A percentile compares a stretch with the other conserved stretches of the same genome.
Evolutionary conservation across 805 yeast genomes (phyloP).

Genomic region (Yarrowia sp.): DNA sequence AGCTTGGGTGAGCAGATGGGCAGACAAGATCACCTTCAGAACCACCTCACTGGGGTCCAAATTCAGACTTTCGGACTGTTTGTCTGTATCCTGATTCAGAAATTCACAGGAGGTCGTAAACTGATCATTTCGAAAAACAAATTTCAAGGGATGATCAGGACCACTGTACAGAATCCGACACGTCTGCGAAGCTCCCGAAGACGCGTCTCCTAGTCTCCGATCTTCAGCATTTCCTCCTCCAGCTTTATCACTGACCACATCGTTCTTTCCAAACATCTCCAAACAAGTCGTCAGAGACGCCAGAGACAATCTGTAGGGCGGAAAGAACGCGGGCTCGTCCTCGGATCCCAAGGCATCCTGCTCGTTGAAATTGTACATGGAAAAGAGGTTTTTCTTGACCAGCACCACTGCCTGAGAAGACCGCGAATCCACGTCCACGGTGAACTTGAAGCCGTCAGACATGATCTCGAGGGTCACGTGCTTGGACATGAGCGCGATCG

Average conservation of each 20-base stretch:
- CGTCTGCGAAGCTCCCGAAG: slow-evolving; percentile 42
- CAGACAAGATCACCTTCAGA: slow-evolving; percentile 61
- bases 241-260: slow-evolving; percentile 6
- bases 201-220: neutral
- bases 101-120: slow-evolving; percentile 66
- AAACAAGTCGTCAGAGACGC: slow-evolving; percentile 44
- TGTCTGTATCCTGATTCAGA: slow-evolving; percentile 54
- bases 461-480: slow-evolving; percentile 56
- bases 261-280: slow-evolving; percentile 43
- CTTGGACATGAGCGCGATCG: slow-evolving; percentile 54
- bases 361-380: slow-evolving; percentile 42
- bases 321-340: slow-evolving; percentile 20
- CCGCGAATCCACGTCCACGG: slow-evolving; percentile 50
- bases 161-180: slow-evolving; percentile 57
- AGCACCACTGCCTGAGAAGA: slow-evolving; percentile 45
- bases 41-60: slow-evolving; percentile 55
- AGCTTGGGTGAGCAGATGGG: slow-evolving; percentile 61
- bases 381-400: slow-evolving; percentile 42
- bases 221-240: neutral
- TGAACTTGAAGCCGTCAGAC: slow-evolving; percentile 60
- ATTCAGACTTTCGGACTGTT: slow-evolving; percentile 49
- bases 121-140: slow-evolving; percentile 61
- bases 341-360: slow-evolving; percentile 15
- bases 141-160: slow-evolving; percentile 60
- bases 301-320: slow-evolving; percentile 43